These are phyloP conservation scores for Glycyrrhiza uralensis DNA, from an alignment of 306 rosid genomes.

Conservation along the genomic window DNA sequence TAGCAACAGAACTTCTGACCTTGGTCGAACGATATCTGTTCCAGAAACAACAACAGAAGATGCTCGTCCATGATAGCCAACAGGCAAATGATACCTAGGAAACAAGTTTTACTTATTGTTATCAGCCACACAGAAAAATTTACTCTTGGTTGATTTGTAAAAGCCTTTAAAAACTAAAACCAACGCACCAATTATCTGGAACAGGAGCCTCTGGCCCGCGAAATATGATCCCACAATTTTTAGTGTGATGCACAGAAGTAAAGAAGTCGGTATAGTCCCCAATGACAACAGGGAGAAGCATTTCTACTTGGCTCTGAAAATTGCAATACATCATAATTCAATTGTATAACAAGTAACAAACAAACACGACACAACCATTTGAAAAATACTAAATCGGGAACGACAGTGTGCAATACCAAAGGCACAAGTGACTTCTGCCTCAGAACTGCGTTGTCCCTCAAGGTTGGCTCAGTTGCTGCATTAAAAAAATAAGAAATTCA, in stretches of 20 bases:
- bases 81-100: constrained; percentile 81
- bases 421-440: constrained; percentile 71
- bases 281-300: constrained; percentile 81
- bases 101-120: neutral
- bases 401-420: constrained; percentile 46
- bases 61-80: constrained; percentile 96
- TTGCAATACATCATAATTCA: neutral
- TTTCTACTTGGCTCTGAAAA: constrained; percentile 57
- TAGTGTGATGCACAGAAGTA: constrained; percentile 72
- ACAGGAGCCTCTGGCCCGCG: constrained; percentile 72
- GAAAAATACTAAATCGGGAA: constrained; percentile 7
- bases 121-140: neutral
- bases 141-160: neutral
- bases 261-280: constrained; percentile 96
- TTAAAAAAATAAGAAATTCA: constrained; percentile 10
- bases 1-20: constrained; percentile 41
- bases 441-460: constrained; percentile 73
- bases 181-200: constrained; percentile 59
- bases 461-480: constrained; percentile 70
- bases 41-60: constrained; percentile 93
- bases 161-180: constrained; percentile 16
- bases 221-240: constrained; percentile 83
- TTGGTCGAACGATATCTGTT: constrained; percentile 79
- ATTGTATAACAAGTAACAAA: constrained; percentile 12
- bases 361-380: neutral